Conservation (phyloP, 345 rosid species). For the Eucalyptus grandis region DNA sequence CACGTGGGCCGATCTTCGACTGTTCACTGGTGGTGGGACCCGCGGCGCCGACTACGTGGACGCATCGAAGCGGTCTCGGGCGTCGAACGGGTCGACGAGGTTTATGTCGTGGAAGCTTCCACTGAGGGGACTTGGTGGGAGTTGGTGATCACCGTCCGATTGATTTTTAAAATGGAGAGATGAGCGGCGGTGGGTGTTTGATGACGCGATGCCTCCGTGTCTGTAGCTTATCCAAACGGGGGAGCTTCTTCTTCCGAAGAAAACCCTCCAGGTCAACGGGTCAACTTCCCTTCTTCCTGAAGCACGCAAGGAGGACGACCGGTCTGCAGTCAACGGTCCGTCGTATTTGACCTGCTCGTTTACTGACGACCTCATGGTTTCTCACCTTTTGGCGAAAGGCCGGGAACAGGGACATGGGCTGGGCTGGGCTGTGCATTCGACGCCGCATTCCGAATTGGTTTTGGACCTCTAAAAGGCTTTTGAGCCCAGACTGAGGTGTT, state of each 20-base stretch:
- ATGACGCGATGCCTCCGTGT: background rate
- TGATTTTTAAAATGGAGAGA: background rate
- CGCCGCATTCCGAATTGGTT: background rate
- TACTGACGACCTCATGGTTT: background rate
- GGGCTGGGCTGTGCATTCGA: background rate
- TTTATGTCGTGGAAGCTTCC: background rate
- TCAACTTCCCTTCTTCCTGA: background rate
- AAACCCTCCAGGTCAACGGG: background rate
- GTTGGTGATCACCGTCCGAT: background rate
- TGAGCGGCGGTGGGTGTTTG: background rate
- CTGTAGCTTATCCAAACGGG: background rate
- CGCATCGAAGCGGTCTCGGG: background rate
- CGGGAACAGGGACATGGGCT: background rate
- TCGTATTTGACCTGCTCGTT: background rate
- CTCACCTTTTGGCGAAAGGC: background rate
- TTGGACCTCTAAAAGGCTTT: background rate
- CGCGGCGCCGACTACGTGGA: background rate
- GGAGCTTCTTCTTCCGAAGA: background rate
- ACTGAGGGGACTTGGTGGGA: background rate
- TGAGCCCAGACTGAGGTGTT: background rate
- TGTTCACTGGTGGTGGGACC: background rate
- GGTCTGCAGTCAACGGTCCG: background rate
- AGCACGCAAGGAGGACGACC: background rate
- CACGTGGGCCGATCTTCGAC: background rate
- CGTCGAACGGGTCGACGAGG: background rate